A percentile compares a stretch with the other conserved stretches of the same genome.
phyloP scores from a whole-genome alignment of 148 eudicot species.

The Chenopodium album region DNA sequence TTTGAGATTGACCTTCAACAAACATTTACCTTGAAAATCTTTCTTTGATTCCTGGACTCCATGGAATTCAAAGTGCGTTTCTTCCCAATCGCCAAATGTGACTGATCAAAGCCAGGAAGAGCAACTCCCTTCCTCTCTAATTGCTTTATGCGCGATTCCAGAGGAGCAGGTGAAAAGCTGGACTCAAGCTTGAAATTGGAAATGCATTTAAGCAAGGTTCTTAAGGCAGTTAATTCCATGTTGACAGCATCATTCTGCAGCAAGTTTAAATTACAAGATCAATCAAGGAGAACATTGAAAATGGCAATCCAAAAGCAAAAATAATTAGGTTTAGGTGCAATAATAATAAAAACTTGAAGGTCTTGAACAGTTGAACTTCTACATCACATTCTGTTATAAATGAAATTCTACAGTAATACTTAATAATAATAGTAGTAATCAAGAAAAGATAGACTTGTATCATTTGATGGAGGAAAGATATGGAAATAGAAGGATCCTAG shows the following conservation, averaged over 20 bases:
- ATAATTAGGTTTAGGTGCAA: not conserved
- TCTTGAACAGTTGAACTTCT: too few species aligned
- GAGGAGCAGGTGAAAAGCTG: slow-evolving; percentile 4
- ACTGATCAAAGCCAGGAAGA: not conserved
- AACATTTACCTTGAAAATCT: not conserved
- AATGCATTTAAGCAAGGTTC: not conserved
- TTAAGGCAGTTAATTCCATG: slow-evolving; percentile 3
- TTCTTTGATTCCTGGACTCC: not conserved
- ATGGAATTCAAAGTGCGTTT: not conserved
- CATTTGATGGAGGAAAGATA: too few species aligned
- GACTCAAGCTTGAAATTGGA: slow-evolving; percentile 18
- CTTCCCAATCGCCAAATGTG: not conserved
- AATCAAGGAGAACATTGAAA: not conserved
- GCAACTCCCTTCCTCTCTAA: slow-evolving; percentile 10
- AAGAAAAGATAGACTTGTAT: too few species aligned
- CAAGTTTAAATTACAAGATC: not conserved
- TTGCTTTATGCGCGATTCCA: slow-evolving; percentile 14
- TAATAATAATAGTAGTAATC: not conserved
- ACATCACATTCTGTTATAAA: too few species aligned
- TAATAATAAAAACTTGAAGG: not conserved
- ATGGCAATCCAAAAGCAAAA: not conserved
- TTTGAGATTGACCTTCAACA: too few species aligned
- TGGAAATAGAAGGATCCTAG: not conserved
- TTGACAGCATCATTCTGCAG: slow-evolving; percentile 12
- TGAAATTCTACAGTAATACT: not conserved